Evolutionary conservation across 1,284 basidiomycete genomes (phyloP).

Genomic region (Laetiporus sulphureus): DNA sequence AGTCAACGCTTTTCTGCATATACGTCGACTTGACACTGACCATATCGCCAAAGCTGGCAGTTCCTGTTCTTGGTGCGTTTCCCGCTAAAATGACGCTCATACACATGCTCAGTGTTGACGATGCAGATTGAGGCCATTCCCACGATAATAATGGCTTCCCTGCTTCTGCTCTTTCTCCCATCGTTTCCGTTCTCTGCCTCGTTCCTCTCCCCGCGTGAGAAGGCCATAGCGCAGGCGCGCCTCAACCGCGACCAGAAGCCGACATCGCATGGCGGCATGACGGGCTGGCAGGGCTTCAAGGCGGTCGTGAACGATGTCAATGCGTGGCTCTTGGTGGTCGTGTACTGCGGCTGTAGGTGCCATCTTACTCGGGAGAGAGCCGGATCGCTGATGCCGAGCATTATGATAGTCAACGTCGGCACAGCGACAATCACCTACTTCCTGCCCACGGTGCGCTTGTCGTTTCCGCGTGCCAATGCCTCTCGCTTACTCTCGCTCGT

Average conservation of each 20-base stretch:
- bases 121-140: conserved; percentile 48
- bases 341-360: conserved; percentile 46
- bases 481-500: no score
- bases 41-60: conserved; percentile 44
- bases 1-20: neutral
- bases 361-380: no score
- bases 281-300: conserved; percentile 46
- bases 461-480: no score
- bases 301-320: conserved; percentile 40
- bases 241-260: conserved; percentile 48
- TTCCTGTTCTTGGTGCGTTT: conserved; percentile 44
- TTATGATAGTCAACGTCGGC: conserved; percentile 47
- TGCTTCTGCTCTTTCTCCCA: conserved; percentile 40
- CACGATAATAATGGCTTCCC: conserved; percentile 39
- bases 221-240: conserved; percentile 48
- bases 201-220: conserved; percentile 37
- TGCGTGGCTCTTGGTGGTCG: conserved; percentile 43
- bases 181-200: conserved; percentile 32
- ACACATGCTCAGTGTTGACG: neutral
- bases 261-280: conserved; percentile 50
- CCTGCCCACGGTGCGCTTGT: conserved; percentile 39
- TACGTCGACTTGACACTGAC: neutral
- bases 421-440: conserved; percentile 51
- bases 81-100: neutral
- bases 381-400: no score